phyloP scores from a whole-genome alignment of 1,284 basidiomycete genomes.

The Pyrrhoderma lamaoense region DNA sequence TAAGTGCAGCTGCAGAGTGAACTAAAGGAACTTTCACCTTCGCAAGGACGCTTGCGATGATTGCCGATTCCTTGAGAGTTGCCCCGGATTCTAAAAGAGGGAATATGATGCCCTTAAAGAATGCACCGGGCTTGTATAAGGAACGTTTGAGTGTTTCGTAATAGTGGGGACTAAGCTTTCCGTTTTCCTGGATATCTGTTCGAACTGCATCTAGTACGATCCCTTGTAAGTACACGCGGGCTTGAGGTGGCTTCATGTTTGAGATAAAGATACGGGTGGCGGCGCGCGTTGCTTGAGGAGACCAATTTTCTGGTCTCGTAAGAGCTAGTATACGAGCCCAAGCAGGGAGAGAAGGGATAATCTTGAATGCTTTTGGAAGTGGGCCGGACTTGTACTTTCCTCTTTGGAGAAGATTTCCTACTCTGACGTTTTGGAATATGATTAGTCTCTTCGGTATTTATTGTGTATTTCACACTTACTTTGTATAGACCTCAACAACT shows the following conservation, averaged over 20 bases:
- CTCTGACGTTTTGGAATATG: constrained; percentile 38
- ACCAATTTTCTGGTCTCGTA: constrained; percentile 91
- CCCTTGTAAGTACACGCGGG: constrained; percentile 90
- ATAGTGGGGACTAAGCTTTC: constrained; percentile 89
- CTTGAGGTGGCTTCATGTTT: constrained; percentile 93
- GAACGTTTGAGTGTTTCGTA: constrained; percentile 90
- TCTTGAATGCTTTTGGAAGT: constrained; percentile 96
- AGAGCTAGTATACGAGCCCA: constrained; percentile 96
- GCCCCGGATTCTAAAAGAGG: constrained; percentile 88
- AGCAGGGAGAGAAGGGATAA: constrained; percentile 90
- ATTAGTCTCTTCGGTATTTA: not conserved
- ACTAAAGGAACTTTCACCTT: constrained; percentile 93
- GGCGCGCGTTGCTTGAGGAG: constrained; percentile 89
- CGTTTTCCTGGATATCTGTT: constrained; percentile 82
- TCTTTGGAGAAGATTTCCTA: constrained; percentile 66
- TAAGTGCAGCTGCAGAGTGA: constrained; percentile 92
- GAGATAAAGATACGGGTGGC: constrained; percentile 96
- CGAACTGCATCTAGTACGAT: constrained; percentile 89
- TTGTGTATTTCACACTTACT: constrained; percentile 45
- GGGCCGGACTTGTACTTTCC: constrained; percentile 93
- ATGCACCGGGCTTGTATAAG: constrained; percentile 94
- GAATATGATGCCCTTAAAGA: constrained; percentile 98
- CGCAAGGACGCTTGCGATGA: constrained; percentile 87
- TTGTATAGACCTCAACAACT: constrained; percentile 91
- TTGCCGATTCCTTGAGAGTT: constrained; percentile 92